phyloP scores from a whole-genome alignment of 2,329 filamentous ascomycete genomes.

The Penicillium olsonii region DNA sequence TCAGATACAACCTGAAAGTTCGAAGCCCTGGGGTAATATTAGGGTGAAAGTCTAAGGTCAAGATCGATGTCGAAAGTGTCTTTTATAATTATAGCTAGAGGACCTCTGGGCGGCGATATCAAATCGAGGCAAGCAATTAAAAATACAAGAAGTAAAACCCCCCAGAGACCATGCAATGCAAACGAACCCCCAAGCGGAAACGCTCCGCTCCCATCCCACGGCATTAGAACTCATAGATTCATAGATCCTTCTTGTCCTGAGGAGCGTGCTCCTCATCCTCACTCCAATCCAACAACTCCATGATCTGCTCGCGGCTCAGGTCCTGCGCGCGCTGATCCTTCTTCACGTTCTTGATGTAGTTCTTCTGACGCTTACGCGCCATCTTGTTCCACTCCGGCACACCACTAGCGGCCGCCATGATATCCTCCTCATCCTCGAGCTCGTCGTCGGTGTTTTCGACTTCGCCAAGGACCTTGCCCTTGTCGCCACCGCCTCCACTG shows the following conservation, averaged over 20 bases:
- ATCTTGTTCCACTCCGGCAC: slow-evolving; percentile 67
- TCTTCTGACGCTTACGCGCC: slow-evolving; percentile 68
- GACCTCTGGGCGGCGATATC: neutral
- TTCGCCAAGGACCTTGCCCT: slow-evolving; percentile 48
- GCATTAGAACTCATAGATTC: neutral
- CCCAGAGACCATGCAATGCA: slow-evolving; percentile 11
- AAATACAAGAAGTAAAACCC: slow-evolving; percentile 4
- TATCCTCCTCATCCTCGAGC: slow-evolving; percentile 42
- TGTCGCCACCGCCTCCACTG: slow-evolving; percentile 59
- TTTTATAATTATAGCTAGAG: neutral
- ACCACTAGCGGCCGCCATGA: slow-evolving; percentile 47
- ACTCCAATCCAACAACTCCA: slow-evolving; percentile 66
- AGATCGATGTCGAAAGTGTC: too few species aligned
- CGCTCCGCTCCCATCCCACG: neutral
- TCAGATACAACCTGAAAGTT: too few species aligned
- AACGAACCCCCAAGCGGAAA: neutral
- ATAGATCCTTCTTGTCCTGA: slow-evolving; percentile 26
- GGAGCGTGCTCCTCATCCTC: slow-evolving; percentile 34
- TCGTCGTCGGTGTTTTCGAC: slow-evolving; percentile 47
- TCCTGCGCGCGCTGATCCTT: slow-evolving; percentile 65
- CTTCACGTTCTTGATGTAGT: slow-evolving; percentile 65
- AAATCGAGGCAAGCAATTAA: slow-evolving; percentile 4
- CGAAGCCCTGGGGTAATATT: too few species aligned
- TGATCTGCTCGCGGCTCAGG: slow-evolving; percentile 73
- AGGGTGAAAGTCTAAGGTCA: too few species aligned